A percentile compares a stretch with the other conserved stretches of the same genome.
Conservation (phyloP, 192 early-diverging fungal genomes). For the Cetraspora pellucida region DNA sequence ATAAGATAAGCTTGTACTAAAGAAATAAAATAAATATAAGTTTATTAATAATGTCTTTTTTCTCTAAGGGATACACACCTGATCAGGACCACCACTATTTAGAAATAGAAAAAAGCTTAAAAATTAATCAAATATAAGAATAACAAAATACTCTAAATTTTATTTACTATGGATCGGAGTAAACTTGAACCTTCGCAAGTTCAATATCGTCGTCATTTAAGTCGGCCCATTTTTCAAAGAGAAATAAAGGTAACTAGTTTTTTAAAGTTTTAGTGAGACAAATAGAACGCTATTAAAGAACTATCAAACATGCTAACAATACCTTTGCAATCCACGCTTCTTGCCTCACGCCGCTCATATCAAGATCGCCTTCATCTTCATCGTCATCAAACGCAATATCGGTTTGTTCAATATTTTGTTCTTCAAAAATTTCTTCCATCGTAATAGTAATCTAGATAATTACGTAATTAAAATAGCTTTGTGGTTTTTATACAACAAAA, state of each 20-base stretch:
- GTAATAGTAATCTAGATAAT: no score
- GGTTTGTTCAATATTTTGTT: no score
- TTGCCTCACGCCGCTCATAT: conserved; percentile 62
- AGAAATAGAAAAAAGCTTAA: conserved; percentile 10
- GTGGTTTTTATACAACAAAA: no score
- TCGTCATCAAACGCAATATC: conserved; percentile 35
- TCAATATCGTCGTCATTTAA: conserved; percentile 49
- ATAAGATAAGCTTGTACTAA: conserved; percentile 61
- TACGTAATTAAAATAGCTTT: no score
- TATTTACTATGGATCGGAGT: not conserved
- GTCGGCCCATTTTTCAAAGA: conserved; percentile 80
- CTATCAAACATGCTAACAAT: not conserved
- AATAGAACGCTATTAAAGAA: not conserved
- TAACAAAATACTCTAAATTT: not conserved
- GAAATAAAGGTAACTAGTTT: conserved; percentile 50
- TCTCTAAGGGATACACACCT: not conserved
- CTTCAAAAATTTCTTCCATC: no score
- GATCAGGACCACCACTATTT: not conserved
- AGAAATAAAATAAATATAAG: not conserved
- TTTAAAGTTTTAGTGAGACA: not conserved
- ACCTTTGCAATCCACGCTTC: conserved; percentile 94
- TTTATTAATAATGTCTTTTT: not conserved
- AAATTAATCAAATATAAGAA: not conserved
- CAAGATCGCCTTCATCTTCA: conserved; percentile 73
- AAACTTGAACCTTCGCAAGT: conserved; percentile 8